phyloP scores from a whole-genome alignment of 192 early-diverging fungal species.

The Mortierella antarctica region DNA sequence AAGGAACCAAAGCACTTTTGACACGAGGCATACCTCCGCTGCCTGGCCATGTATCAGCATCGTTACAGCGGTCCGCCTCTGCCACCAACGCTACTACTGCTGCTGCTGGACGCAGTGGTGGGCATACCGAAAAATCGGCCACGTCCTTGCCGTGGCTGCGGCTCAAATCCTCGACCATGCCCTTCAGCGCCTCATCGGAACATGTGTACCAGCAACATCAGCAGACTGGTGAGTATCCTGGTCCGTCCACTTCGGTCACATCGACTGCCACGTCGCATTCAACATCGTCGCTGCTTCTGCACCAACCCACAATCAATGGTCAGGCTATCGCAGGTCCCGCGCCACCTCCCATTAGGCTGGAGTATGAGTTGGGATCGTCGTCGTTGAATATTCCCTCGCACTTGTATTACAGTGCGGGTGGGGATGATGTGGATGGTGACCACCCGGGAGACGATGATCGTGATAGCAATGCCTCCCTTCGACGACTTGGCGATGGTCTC shows the following conservation, averaged over 20 bases:
- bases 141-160: constrained; percentile 38
- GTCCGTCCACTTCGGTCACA: constrained; percentile 1
- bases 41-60: constrained; percentile 1
- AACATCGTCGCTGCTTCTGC: constrained; percentile 8
- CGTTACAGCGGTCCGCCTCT: constrained; percentile 8
- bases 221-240: constrained; percentile 3
- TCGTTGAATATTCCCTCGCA: constrained; percentile 29
- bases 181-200: constrained; percentile 2
- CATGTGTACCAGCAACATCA: constrained; percentile 6
- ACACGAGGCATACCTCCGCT: constrained; percentile 10
- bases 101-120: neutral
- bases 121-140: constrained; percentile 1
- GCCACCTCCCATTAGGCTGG: constrained; percentile 37
- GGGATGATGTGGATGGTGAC: constrained; percentile 49
- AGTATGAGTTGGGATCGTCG: constrained; percentile 28
- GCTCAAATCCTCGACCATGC: constrained; percentile 5
- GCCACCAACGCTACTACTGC: neutral
- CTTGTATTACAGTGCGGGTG: constrained; percentile 44
- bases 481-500: constrained; percentile 9
- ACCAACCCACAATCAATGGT: constrained; percentile 32
- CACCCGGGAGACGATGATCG: constrained; percentile 6
- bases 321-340: constrained; percentile 18
- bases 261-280: constrained; percentile 16
- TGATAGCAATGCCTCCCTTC: neutral
- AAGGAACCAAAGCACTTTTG: neutral